Evolutionary conservation across 257 asterid genomes (phyloP).

Genomic region (Salvia splendens): DNA sequence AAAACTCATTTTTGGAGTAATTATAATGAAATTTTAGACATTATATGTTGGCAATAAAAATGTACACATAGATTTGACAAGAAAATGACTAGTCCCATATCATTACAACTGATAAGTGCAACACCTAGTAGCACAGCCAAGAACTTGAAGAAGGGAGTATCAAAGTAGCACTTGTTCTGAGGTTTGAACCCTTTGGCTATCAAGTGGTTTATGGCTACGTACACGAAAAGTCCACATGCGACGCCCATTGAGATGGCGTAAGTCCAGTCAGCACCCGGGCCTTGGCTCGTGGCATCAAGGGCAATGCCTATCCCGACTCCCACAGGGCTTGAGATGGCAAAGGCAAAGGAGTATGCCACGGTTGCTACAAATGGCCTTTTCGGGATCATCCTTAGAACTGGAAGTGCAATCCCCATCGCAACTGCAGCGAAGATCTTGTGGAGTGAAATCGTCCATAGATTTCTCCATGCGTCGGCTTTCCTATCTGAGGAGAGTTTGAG

Average conservation of each 20-base stretch:
- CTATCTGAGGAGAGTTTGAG: conserved; percentile 40
- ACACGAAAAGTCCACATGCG: conserved; percentile 79
- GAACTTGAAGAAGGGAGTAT: conserved; percentile 69
- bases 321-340: conserved; percentile 78
- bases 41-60: neutral
- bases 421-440: conserved; percentile 92
- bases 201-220: conserved; percentile 80
- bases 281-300: conserved; percentile 74
- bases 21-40: too few relatives aligned
- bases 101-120: conserved; percentile 74
- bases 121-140: conserved; percentile 74
- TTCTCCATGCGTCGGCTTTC: conserved; percentile 79
- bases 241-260: conserved; percentile 83
- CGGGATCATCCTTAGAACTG: conserved; percentile 80
- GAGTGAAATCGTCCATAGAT: conserved; percentile 77
- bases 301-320: conserved; percentile 93
- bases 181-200: conserved; percentile 77
- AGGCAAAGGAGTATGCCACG: conserved; percentile 68
- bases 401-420: conserved; percentile 90
- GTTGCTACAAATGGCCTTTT: conserved; percentile 76
- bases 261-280: conserved; percentile 67
- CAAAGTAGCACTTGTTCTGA: conserved; percentile 40
- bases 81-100: conserved; percentile 64
- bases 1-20: neutral
- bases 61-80: neutral